Evolutionary conservation across 2,329 filamentous ascomycete species (phyloP), one percentile per base, ranked within the genome.

Genomic region (Epichloe festucae): DNA sequence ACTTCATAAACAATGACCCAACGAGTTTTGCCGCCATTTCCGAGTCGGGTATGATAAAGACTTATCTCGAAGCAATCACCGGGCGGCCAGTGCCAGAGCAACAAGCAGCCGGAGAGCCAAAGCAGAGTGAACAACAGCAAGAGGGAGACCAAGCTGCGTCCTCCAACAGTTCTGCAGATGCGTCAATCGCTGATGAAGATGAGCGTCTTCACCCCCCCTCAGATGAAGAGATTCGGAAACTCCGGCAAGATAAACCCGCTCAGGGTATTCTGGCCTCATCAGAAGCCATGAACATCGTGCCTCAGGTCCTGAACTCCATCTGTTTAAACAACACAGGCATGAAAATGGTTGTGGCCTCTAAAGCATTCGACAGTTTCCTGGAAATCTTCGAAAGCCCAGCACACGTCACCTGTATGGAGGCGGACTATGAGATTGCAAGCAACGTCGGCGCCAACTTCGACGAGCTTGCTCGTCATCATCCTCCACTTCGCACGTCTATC

Each of bases 1-100:
- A 89, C 60, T 98, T 98, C 67, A 95, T 99, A 60, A 94, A 99
- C 69, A 96, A 97, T 63, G 93, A 98, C 62, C 93, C 93, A 0
- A 98, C 93, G 0, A 98, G 93, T 66, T 98, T 95, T 65, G 85
- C 89, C 31, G 89, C 95, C 23, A 93, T 99, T 57, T 89, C 88
- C 14, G 93, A 99, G 69, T 91, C 93, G 48, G 89, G 89, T 21
- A 77, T 98, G 59, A 90, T 93, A 61, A 85, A 85, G 63, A 87
- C 83, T 49, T 85, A 96, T 53, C 75, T 99, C 14, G 84, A 91
- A 65, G 82, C 90, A 3, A 79, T 97, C 50, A 94, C 82, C 1
- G 75, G 78, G 4, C 71, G 69, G 27, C 61, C 69, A 5, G 63
- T 81, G 5, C 60, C 68, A 1, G 63, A 64, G 19, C 53, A 59